A percentile compares a stretch with the other conserved stretches of the same genome.
These are phyloP conservation scores for Schizonepeta tenuifolia DNA, from an alignment of 257 asterid genomes.

Conservation along the genomic window DNA sequence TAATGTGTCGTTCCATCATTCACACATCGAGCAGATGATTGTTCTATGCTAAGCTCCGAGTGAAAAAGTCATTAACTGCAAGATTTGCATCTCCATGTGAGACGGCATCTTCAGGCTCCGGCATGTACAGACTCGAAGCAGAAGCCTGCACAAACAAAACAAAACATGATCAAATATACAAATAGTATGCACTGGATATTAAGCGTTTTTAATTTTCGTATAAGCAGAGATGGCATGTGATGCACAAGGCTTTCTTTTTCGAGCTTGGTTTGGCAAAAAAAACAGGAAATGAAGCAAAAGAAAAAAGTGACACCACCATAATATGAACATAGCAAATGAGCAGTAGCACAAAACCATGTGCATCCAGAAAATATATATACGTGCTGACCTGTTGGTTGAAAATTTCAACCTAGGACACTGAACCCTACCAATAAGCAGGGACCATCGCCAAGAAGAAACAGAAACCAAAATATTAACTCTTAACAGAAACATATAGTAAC, in stretches of 20 bases:
- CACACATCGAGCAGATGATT: not conserved
- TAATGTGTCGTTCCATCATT: not conserved
- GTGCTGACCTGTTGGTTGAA: no score
- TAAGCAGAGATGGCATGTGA: not conserved
- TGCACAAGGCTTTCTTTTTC: not conserved
- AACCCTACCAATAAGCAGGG: not conserved
- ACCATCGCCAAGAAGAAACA: no score
- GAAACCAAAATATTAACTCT: no score
- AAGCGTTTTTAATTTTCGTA: not conserved
- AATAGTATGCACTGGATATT: not conserved
- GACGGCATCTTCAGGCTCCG: slow-evolving; percentile 98
- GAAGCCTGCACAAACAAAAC: slow-evolving; percentile 59
- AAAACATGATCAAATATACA: not conserved
- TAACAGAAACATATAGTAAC: no score
- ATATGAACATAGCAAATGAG: not conserved
- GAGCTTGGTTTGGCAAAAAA: not conserved
- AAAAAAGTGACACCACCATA: not conserved
- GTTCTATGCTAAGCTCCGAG: slow-evolving; percentile 60
- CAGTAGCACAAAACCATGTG: not conserved
- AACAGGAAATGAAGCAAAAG: no score
- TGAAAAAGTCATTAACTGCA: slow-evolving; percentile 84
- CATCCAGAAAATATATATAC: not conserved
- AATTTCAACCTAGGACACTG: not conserved
- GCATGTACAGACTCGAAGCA: slow-evolving; percentile 75
- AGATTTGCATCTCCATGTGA: slow-evolving; percentile 95